phyloP scores from a whole-genome alignment of 805 yeast species.

The Torulaspora quercuum region DNA sequence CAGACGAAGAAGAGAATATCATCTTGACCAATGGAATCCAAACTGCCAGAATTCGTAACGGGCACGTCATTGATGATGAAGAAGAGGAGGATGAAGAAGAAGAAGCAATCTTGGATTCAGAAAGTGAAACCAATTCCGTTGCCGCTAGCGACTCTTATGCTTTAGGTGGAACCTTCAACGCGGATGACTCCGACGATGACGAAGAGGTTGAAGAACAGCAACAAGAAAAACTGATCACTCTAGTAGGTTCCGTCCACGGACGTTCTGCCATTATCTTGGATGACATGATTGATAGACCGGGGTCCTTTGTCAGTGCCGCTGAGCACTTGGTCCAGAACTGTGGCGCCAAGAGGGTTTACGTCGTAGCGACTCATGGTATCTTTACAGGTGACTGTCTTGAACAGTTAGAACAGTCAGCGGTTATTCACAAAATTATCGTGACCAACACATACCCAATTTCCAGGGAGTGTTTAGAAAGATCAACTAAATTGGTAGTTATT shows the following conservation, averaged over 20 bases:
- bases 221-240: constrained; percentile 81
- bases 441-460: constrained; percentile 94
- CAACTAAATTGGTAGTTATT: constrained; percentile 74
- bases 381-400: constrained; percentile 86
- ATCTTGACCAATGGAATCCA: constrained; percentile 77
- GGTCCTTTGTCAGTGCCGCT: constrained; percentile 93
- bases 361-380: constrained; percentile 94
- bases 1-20: constrained; percentile 61
- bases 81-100: constrained; percentile 39
- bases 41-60: constrained; percentile 93
- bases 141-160: constrained; percentile 47
- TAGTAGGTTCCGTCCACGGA: constrained; percentile 92
- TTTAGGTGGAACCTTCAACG: constrained; percentile 78
- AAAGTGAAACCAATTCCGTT: constrained; percentile 25
- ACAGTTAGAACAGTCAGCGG: constrained; percentile 68
- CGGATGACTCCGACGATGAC: constrained; percentile 77
- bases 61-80: constrained; percentile 93
- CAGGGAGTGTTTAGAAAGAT: constrained; percentile 51
- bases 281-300: constrained; percentile 96
- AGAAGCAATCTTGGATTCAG: constrained; percentile 33
- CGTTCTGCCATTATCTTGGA: constrained; percentile 92
- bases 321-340: constrained; percentile 94
- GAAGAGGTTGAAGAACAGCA: constrained; percentile 44
- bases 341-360: constrained; percentile 88
- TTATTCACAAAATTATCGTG: constrained; percentile 87